phyloP scores from a whole-genome alignment of 73 alveolate genomes.

The Paramecium octaurelia region DNA sequence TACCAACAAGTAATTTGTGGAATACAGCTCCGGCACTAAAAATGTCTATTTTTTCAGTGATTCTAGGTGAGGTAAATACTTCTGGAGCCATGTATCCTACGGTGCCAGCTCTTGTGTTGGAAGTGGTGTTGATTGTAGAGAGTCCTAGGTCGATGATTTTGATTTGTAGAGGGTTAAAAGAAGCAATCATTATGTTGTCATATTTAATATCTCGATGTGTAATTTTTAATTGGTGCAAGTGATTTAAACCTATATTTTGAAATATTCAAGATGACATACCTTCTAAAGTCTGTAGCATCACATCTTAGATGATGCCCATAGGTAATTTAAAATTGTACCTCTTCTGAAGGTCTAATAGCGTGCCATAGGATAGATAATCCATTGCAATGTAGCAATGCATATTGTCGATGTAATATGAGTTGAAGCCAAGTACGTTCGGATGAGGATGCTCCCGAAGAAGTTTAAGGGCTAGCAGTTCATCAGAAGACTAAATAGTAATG shows the following conservation, averaged over 20 bases:
- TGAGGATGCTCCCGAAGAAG: background rate
- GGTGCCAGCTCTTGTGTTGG: constrained; percentile 64
- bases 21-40: constrained; percentile 73
- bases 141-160: constrained; percentile 23
- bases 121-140: background rate
- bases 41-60: constrained; percentile 66
- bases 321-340: background rate
- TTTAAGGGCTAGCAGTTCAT: background rate
- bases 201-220: constrained; percentile 21
- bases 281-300: constrained; percentile 2
- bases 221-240: background rate
- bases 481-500: background rate
- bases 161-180: background rate
- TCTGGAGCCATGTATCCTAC: constrained; percentile 85
- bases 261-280: background rate
- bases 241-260: background rate
- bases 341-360: background rate
- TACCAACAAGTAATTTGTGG: background rate
- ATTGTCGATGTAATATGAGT: background rate
- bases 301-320: background rate
- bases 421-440: background rate
- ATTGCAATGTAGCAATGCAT: background rate
- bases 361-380: background rate
- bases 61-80: constrained; percentile 59
- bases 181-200: background rate